Conservation (phyloP, 2,329 filamentous ascomycete genomes). For the Pseudogymnoascus sp. region DNA sequence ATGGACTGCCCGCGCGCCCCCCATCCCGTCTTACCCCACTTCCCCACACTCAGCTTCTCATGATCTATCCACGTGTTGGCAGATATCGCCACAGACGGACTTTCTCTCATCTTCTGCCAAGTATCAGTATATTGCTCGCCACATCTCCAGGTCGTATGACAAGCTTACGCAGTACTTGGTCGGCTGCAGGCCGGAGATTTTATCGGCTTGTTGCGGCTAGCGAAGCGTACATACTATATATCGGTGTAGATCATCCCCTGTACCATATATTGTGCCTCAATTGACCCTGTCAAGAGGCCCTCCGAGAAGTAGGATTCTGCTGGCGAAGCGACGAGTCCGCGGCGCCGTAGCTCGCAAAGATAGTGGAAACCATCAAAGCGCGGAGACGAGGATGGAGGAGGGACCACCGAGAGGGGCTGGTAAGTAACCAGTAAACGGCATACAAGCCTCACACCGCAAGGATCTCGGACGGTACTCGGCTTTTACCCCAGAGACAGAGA, state of each 20-base stretch:
- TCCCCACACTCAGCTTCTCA: constrained; percentile 2
- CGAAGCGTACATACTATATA: neutral
- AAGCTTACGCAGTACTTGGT: neutral
- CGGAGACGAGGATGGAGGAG: neutral
- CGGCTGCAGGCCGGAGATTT: constrained; percentile 3
- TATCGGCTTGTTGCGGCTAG: constrained; percentile 8
- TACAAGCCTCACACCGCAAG: neutral
- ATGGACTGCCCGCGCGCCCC: neutral
- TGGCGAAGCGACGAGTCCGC: neutral
- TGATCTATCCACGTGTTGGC: neutral
- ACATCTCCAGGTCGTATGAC: constrained; percentile 4
- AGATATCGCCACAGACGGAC: neutral
- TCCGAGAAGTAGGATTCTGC: neutral
- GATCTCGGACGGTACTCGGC: neutral
- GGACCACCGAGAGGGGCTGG: neutral
- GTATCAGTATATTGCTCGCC: constrained; percentile 7
- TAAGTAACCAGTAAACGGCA: constrained; percentile 1
- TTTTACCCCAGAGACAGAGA: neutral
- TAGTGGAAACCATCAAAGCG: neutral
- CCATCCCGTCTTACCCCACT: neutral
- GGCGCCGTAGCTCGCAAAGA: neutral
- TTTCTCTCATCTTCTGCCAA: neutral
- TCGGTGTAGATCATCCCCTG: neutral
- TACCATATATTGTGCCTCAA: constrained; percentile 4
- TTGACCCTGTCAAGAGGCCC: neutral